Conservation (phyloP, 1,284 basidiomycete species). For the Ceratobasidium sp. region DNA sequence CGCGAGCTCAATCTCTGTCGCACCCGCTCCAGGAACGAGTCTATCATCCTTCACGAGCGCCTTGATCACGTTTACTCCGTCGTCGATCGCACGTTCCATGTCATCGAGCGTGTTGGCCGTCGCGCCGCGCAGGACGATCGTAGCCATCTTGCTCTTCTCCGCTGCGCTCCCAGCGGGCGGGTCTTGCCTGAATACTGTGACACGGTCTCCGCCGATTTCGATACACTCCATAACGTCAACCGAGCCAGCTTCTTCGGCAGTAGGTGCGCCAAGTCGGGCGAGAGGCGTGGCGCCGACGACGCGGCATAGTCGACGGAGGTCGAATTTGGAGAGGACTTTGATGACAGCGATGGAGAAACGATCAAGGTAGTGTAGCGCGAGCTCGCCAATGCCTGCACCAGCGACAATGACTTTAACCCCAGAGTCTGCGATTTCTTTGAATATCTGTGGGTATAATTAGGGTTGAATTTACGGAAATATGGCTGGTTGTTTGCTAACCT, state of each 20-base stretch:
- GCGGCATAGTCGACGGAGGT: conserved; percentile 92
- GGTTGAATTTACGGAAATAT: background rate
- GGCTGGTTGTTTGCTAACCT: conserved; percentile 65
- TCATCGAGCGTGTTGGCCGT: conserved; percentile 97
- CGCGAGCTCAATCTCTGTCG: conserved; percentile 93
- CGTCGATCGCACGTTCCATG: conserved; percentile 95
- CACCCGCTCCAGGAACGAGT: conserved; percentile 95
- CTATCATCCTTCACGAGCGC: conserved; percentile 91
- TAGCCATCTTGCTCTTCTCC: conserved; percentile 88
- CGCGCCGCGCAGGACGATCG: conserved; percentile 95
- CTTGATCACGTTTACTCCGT: conserved; percentile 98
- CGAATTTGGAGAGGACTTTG: conserved; percentile 98
- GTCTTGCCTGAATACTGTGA: conserved; percentile 93
- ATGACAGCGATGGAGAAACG: conserved; percentile 93
- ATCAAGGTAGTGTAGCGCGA: conserved; percentile 98
- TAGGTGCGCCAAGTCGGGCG: conserved; percentile 95
- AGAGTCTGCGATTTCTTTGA: conserved; percentile 97
- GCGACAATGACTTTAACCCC: conserved; percentile 96
- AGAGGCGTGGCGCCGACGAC: conserved; percentile 97
- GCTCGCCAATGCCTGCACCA: conserved; percentile 93
- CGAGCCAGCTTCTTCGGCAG: conserved; percentile 94
- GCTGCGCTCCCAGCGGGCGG: conserved; percentile 67
- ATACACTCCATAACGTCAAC: conserved; percentile 96
- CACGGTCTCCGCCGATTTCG: conserved; percentile 98
- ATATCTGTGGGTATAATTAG: conserved; percentile 71